Base-by-base conservation (phyloP, 805 yeast genomes). In the Wickerhamomyces sydowiorum region DNA sequence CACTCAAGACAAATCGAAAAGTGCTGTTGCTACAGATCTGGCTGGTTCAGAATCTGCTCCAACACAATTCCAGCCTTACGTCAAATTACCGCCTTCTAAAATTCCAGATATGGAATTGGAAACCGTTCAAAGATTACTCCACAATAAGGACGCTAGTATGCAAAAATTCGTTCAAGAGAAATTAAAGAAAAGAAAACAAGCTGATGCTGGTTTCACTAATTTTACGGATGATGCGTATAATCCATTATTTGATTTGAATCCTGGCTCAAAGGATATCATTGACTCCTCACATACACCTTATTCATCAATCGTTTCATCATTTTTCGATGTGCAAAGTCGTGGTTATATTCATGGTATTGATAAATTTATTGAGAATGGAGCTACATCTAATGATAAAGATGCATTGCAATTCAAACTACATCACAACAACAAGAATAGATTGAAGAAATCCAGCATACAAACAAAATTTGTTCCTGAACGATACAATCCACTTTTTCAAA, bases 61-160 rank as follows among this genome's bases (percentile, higher is more conserved):
- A 40, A 54, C 54, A 48, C 49, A 58, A 50, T 52, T 57, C 51
- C 91, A 86, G 57, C 89, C 95, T 20, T 86, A 89, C 65, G 95
- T 88, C 51, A 82, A 85, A 53, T 62, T 88, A 31, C 96, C 96
- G 3, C 83, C 93, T 30, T 85, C 96, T 2, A 86, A 88, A 62
- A 86, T 91, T 48, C 97, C 98, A 14, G 97, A 91, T 62, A 74
- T 90, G 73, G 95, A 88, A 37, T 69, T 91, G 46, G 82, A 85
- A 20, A 86, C 96, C 6, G 90, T 89, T 10, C 86, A 85, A 41
- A 74, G 79, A 36, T 80, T 88, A 19, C 65, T 86, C 38, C 70
- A 76, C 37, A 90, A 82, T 48, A 87, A 88, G 62, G 83, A 87
- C 46, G 80, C 74, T 42, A 82, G 86, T 7, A 82, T 90, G 47